Percentiles rank a stretch among this genome's conserved stretches.
Conservation (phyloP, 306 rosid species). For the Vigna hirtella region DNA sequence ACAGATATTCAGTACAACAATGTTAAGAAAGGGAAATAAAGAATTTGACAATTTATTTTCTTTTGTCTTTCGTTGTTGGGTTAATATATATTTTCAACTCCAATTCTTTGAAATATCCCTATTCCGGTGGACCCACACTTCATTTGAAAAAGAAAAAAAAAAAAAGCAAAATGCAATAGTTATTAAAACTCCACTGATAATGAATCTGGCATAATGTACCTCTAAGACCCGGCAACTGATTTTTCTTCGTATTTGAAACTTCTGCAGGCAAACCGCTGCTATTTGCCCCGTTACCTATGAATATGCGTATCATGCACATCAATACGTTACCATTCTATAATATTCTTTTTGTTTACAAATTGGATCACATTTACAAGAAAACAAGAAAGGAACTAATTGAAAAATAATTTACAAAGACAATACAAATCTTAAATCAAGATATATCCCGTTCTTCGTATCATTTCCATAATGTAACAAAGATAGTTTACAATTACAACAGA, state of each 20-base stretch:
- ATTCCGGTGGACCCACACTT: not conserved
- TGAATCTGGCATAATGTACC: constrained; percentile 48
- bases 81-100: not conserved
- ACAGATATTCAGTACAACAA: not conserved
- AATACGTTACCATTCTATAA: not conserved
- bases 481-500: not conserved
- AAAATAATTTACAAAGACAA: not conserved
- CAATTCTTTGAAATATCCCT: not conserved
- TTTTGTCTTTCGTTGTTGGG: not conserved
- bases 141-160: not conserved
- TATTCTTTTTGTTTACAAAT: not conserved
- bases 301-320: not conserved
- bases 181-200: not conserved
- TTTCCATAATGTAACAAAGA: not conserved
- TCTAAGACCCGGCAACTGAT: constrained; percentile 63
- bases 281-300: constrained; percentile 48
- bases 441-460: not conserved
- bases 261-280: constrained; percentile 52
- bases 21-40: not conserved
- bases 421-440: not conserved
- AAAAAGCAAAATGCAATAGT: not conserved
- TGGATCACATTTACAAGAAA: not conserved
- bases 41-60: not conserved
- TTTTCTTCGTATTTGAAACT: constrained; percentile 49
- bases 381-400: not conserved